A percentile compares a stretch with the other conserved stretches of the same genome.
Evolutionary conservation across 2,329 filamentous ascomycete genomes (phyloP).

Genomic region (Xylariaceae sp.): DNA sequence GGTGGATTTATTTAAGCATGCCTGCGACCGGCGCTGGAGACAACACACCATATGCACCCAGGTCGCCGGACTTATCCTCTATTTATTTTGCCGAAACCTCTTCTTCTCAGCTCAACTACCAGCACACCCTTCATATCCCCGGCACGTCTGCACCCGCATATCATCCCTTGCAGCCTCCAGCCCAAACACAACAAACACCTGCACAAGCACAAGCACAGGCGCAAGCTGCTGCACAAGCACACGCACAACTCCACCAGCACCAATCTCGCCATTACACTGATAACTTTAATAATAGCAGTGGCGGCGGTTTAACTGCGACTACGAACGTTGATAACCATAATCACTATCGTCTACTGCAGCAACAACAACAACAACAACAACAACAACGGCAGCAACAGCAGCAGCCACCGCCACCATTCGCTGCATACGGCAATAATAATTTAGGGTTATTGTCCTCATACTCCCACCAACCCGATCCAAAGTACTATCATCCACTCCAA

Average conservation of each 20-base stretch:
- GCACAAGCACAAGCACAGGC: slow-evolving; percentile 4
- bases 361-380: neutral
- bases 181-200: slow-evolving; percentile 6
- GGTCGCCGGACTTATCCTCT: slow-evolving; percentile 54
- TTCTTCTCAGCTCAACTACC: slow-evolving; percentile 20
- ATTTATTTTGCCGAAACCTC: slow-evolving; percentile 40
- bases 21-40: slow-evolving; percentile 38
- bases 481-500: slow-evolving; percentile 13
- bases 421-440: slow-evolving; percentile 10
- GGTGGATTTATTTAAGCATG: slow-evolving; percentile 35
- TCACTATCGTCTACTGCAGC: neutral
- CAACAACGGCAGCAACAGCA: neutral
- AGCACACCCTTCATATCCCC: slow-evolving; percentile 19
- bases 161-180: slow-evolving; percentile 28
- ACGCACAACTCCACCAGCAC: slow-evolving; percentile 16
- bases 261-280: slow-evolving; percentile 30
- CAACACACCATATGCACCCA: slow-evolving; percentile 46
- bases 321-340: slow-evolving; percentile 20
- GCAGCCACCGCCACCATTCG: slow-evolving; percentile 2
- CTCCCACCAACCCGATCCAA: slow-evolving; percentile 4
- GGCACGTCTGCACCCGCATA: slow-evolving; percentile 17
- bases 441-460: slow-evolving; percentile 4
- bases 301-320: slow-evolving; percentile 25
- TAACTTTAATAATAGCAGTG: slow-evolving; percentile 20
- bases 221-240: neutral